Evolutionary conservation across 1,139 yeast genomes (phyloP), one percentile per base, ranked within the genome.

Genomic region (Sugiyamaella sp.): DNA sequence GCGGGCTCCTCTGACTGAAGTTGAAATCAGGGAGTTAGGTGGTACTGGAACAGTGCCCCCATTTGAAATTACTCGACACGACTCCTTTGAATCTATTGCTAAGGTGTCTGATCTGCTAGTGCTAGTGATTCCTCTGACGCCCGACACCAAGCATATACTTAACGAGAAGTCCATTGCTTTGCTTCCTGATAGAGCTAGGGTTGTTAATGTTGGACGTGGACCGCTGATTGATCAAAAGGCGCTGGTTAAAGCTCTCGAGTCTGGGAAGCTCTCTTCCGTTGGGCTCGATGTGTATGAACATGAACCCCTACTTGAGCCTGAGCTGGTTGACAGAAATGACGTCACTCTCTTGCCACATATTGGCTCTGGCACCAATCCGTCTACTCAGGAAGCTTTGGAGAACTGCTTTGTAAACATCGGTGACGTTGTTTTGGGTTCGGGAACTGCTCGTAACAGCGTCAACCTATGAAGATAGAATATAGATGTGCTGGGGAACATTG

Each of bases 191-290:
- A 85, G 84, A 1, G 77, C 85, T 16, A 75, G 89, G 58, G 74
- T 89, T 35, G 85, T 89, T 53, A 89, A 89, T 66, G 83, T 87
- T 27, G 96, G 95, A 1, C 78, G 96, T 61, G 96, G 96, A 0
- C 68, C 78, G 3, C 80, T 89, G 32, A 76, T 90, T 55, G 86
- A 89, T 64, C 96, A 88, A 63, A 75, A 77, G 20, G 95, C 85
- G 1, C 74, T 90, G 49, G 79, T 88, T 1, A 75, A 74, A 8
- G 96, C 89, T 0, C 75, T 90, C 55, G 76, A 83, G 59, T 66
- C 76, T 4, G 95, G 95, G 1, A 82, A 85, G 56, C 76, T 90
- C 2, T 70, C 78, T 19, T 80, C 85, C 64, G 93, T 85, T 16
- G 97, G 96, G 0, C 72, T 89, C 45, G 97, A 89, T 65, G 97